Percentiles rank a stretch among this genome's conserved stretches.
phyloP scores from a whole-genome alignment of 176 grass and related monocot species.

The Carex kokanica region DNA sequence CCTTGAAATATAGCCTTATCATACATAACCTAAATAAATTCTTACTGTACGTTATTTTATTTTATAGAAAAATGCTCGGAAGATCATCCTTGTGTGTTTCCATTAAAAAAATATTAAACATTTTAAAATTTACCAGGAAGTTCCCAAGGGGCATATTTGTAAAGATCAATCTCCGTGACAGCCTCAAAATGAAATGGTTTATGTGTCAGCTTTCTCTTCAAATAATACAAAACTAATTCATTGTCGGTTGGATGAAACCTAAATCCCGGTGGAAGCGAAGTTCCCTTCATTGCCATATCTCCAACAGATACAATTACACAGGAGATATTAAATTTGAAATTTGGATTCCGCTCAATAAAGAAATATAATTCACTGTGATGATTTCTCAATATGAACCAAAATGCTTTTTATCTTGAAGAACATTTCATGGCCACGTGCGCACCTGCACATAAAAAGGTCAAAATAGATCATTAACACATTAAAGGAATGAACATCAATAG shows the following conservation, averaged over 20 bases:
- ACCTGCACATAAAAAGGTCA: slow-evolving; percentile 28
- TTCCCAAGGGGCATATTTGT: slow-evolving; percentile 92
- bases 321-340: slow-evolving; percentile 12
- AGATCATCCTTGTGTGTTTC: not conserved
- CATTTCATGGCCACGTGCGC: slow-evolving; percentile 39
- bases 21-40: not conserved
- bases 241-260: slow-evolving; percentile 84
- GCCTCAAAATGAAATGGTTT: slow-evolving; percentile 52
- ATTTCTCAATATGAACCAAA: slow-evolving; percentile 22
- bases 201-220: slow-evolving; percentile 72
- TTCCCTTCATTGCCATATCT: slow-evolving; percentile 46
- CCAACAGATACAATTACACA: not conserved
- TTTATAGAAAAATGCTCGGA: not conserved
- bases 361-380: slow-evolving; percentile 34
- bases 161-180: slow-evolving; percentile 65
- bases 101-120: not conserved
- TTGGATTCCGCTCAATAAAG: slow-evolving; percentile 17
- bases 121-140: slow-evolving; percentile 53
- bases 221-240: slow-evolving; percentile 64
- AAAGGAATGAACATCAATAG: not conserved
- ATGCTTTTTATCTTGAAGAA: slow-evolving; percentile 41
- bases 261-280: slow-evolving; percentile 62
- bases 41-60: not conserved
- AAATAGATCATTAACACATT: not conserved
- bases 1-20: not conserved